Conservation (phyloP, 495 filamentous ascomycete genomes). For the Rhizodiscina lignyota region DNA sequence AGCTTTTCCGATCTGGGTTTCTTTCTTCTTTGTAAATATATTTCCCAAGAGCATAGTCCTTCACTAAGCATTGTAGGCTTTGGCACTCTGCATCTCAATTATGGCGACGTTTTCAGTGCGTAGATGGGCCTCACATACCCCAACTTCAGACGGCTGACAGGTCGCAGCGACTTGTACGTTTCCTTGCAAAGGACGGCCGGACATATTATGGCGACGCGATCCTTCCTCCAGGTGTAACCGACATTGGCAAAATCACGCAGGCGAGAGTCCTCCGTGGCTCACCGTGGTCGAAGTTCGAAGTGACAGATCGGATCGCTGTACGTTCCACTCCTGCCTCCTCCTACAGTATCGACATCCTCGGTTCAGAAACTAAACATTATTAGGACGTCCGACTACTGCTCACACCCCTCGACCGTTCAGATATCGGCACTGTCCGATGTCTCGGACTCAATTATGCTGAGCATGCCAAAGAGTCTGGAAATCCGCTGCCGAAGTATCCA, state of each 20-base stretch:
- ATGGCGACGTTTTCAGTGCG: no score
- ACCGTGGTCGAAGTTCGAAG: slow-evolving; percentile 34
- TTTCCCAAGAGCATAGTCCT: no score
- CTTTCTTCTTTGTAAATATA: neutral
- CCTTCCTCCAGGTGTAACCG: slow-evolving; percentile 45
- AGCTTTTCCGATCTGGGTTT: neutral
- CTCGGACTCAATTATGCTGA: slow-evolving; percentile 69
- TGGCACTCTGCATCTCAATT: no score
- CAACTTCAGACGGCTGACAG: neutral
- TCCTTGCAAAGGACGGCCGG: slow-evolving; percentile 57
- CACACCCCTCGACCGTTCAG: slow-evolving; percentile 46
- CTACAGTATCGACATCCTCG: no score
- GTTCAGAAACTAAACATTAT: no score
- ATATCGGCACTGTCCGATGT: slow-evolving; percentile 61
- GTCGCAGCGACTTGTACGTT: slow-evolving; percentile 55
- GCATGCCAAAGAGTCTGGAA: slow-evolving; percentile 60
- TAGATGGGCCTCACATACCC: no score
- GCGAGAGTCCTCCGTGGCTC: slow-evolving; percentile 39
- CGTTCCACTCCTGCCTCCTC: neutral
- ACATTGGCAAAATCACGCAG: slow-evolving; percentile 47
- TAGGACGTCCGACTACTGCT: slow-evolving; percentile 50
- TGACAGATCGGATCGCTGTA: slow-evolving; percentile 48
- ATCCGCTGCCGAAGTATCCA: slow-evolving; percentile 61
- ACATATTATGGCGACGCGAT: slow-evolving; percentile 76
- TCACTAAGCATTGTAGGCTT: no score